Base-by-base conservation (phyloP, 208 protist species). In the Endotrypanum monterogeii region DNA sequence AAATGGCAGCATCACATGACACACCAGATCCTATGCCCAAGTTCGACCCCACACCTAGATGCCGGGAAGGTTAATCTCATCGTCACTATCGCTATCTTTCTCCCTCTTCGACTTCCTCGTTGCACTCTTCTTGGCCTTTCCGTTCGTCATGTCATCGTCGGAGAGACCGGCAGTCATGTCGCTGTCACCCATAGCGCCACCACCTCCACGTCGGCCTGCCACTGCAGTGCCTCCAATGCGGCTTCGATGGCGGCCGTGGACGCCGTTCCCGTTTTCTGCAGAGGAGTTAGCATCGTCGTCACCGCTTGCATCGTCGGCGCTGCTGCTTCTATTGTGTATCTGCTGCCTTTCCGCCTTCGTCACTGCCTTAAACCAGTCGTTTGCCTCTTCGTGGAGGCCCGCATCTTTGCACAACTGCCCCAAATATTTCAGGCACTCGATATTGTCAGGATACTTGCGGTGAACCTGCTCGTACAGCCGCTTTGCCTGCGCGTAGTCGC, bases 391-490 rank as follows among this genome's bases (percentile, higher is more conserved):
- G 44, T 82, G 79, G 32, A 98, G 83, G 30, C 91, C 90, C 25
- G 80, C 79, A 58, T 98, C 95, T 76, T 95, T 98, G 84, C 96
- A 98, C 39, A 99, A 84, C 74, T 98, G 93, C 51, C 98, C 88
- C n/a, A 99, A 86, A 80, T 98, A 98, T 57, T 88, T 87, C 62
- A 98, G 85, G 83, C 97, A 98, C 83, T 99, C 97, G 67, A 98
- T 78, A 83, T 99, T 99, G 65, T 98, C 93, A 1, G 98, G 97
- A 79, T 98, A 88, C 73, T 96, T 90, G 55, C 78, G 78, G 79
- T 99, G 92, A 50, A 98, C 93, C 67, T 87, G 73, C 79, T 98
- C 90, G 87, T 99, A 99, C 23, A 95, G 85, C 23, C 90, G 89
- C 83, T 98, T 97, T 16, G 98, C 97, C 81, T 96, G 87, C 61